A percentile compares a stretch with the other conserved stretches of the same genome.
phyloP scores from a whole-genome alignment of 768 basidiomycete species.

The Pleurotus djamor region DNA sequence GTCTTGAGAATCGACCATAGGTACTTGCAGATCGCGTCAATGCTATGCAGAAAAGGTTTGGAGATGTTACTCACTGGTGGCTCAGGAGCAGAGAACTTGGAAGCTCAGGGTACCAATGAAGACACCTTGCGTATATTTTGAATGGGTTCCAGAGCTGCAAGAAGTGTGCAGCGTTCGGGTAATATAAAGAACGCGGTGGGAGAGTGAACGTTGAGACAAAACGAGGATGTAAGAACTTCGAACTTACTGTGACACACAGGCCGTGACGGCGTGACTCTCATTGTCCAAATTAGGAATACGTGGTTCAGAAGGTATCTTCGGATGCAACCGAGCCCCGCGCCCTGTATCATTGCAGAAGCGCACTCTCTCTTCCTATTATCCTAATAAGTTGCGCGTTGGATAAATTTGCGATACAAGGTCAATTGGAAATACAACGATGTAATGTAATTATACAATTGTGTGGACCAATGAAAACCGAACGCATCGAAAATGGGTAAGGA shows the following conservation, averaged over 20 bases:
- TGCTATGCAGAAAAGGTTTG: not conserved
- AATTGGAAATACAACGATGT: too few relatives aligned
- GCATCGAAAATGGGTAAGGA: too few relatives aligned
- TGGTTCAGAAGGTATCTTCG: conserved; percentile 3
- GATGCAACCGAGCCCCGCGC: not conserved
- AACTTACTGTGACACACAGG: too few relatives aligned
- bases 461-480: too few relatives aligned
- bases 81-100: not conserved
- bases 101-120: not conserved
- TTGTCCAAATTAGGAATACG: not conserved
- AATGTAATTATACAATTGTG: too few relatives aligned
- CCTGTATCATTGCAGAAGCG: not conserved
- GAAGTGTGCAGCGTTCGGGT: not conserved
- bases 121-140: not conserved
- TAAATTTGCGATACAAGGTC: too few relatives aligned
- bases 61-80: conserved; percentile 1
- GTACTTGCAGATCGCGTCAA: not conserved
- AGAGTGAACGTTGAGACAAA: not conserved
- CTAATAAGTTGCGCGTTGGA: too few relatives aligned
- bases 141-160: not conserved
- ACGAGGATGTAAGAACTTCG: not conserved
- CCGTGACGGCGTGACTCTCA: not conserved
- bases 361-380: not conserved
- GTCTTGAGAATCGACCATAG: conserved; percentile 21
- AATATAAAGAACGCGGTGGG: too few relatives aligned